Base-by-base conservation (phyloP, 805 yeast species). In the Scheffersomyces amazonensis region DNA sequence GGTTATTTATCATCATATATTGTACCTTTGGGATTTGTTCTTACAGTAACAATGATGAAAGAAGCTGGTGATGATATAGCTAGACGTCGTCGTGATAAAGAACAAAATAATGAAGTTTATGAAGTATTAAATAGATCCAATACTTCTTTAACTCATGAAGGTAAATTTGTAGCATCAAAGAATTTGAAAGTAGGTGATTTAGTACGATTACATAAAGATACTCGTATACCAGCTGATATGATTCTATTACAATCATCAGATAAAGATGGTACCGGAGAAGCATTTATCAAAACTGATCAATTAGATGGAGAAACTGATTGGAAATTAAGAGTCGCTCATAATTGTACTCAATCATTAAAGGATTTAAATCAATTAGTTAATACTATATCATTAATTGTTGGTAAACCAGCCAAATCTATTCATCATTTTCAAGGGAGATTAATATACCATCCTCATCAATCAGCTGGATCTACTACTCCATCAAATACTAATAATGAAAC, bases 271-370 rank as follows among this genome's bases (percentile, higher is more conserved):
- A 71, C 76, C 3, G 97, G 96, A 6, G 99, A 93, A 55, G 76
- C 90, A 2, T 93, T 95, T 53, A 87, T 93, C 47, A 86, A 95
- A 52, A 93, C 99, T 0, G 99, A 93, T 66, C 99, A 93, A 64
- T 70, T 93, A 35, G 99, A 93, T 61, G 99, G 99, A 56, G 99
- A 93, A 61, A 93, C 99, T 5, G 99, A 93, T 64, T 93, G 99
- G 99, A 93, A 93, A 59, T 69, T 93, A 39, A 71, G 99, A 51
- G 65, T 87, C 27, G 93, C 96, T 0, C 75, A 82, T 34, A 73
- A 81, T 10, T 53, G 80, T 20, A 87, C 96, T 1, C 98, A 91
- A 56, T 60, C 60, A 24, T 48, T 78, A 31, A 34, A 49, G 2
- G 60, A 76, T 10, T 63, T 74, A n/a, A 66, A 69, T 34, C 78